Evolutionary conservation across 495 filamentous ascomycete species (phyloP), one percentile per base, ranked within the genome.

Genomic region (Cairneyella variabilis): DNA sequence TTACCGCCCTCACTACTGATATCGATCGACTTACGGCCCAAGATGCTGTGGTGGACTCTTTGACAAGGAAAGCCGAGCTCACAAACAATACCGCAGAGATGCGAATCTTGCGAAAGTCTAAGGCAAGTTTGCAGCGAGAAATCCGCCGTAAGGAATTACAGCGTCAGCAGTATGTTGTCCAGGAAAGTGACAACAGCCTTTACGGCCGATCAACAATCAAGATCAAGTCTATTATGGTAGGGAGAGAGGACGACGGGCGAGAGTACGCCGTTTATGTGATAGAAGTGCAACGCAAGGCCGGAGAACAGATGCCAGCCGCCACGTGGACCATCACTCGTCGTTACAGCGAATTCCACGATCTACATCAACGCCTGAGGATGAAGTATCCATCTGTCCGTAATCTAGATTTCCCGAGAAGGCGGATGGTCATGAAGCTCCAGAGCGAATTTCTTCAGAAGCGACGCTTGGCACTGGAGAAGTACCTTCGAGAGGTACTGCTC

Each of bases 111-210:
- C 83, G 88, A 30, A 99, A 99, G 66, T 96, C 91, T 3, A 96
- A 92, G 64, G 83, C 88, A 14, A 97, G 92, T 65, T 75, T 99
- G 53, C 84, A 95, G 61, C 78, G 92, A 37, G 95, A 99, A 65
- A 90, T 96, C 32, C 79, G 89, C 34, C 82, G 93, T 25, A 97
- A 97, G 66, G 93, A 97, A 69, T 77, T 99, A 63, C 95, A 99
- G 69, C 78, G 90, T 36, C 91, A 96, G 69, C 95, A 97, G 66
- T 99, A 97, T 61, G 90, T 95, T 57, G 84, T 97, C 34, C 95
- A 99, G 66, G 92, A 97, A 66, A 96, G 90, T 64, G 95, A 97
- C 62, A 99, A 97, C 68, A 96, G 91, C 66, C 74, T 99, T 36
- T 97, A 93, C 66, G 93, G 93, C 14, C 86, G 93, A 11, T 90